These are phyloP conservation scores for Gamarada debralockiae DNA, from an alignment of 495 filamentous ascomycete species.

Conservation along the genomic window DNA sequence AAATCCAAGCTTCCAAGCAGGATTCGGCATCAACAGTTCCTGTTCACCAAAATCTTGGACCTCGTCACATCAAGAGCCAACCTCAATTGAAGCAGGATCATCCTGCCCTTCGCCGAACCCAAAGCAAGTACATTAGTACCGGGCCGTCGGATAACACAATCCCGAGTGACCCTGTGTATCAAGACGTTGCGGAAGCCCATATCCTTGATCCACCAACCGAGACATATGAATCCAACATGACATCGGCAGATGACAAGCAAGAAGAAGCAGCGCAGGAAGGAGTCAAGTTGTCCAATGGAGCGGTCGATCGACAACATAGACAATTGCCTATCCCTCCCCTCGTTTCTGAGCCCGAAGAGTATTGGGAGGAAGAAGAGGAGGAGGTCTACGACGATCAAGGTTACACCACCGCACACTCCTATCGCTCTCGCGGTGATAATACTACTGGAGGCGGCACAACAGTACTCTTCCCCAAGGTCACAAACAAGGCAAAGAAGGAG, in stretches of 20 bases:
- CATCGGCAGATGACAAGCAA: constrained; percentile 12
- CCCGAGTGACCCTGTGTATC: constrained; percentile 18
- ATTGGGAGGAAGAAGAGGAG: constrained; percentile 67
- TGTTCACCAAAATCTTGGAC: constrained; percentile 19
- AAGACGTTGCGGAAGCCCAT: constrained; percentile 30
- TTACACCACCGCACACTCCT: constrained; percentile 72
- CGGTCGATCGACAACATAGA: constrained; percentile 8
- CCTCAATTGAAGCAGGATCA: constrained; percentile 21
- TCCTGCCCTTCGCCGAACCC: constrained; percentile 27
- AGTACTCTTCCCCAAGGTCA: constrained; percentile 68
- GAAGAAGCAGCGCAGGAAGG: constrained; percentile 7
- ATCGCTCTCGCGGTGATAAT: constrained; percentile 71
- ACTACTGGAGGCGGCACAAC: constrained; percentile 67
- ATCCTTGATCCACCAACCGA: constrained; percentile 13
- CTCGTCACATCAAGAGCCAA: constrained; percentile 44
- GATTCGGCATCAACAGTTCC: constrained; percentile 11
- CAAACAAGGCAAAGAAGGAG: constrained; percentile 57
- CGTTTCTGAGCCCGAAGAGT: constrained; percentile 61
- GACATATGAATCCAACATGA: constrained; percentile 14
- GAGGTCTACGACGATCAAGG: constrained; percentile 80
- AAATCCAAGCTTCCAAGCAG: constrained; percentile 10
- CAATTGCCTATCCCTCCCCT: constrained; percentile 24
- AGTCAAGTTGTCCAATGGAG: constrained; percentile 11
- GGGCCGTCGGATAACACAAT: not conserved
- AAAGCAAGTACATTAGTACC: constrained; percentile 27